Conservation (phyloP, 106 monocot genomes). For the Dendrobium catenatum region DNA sequence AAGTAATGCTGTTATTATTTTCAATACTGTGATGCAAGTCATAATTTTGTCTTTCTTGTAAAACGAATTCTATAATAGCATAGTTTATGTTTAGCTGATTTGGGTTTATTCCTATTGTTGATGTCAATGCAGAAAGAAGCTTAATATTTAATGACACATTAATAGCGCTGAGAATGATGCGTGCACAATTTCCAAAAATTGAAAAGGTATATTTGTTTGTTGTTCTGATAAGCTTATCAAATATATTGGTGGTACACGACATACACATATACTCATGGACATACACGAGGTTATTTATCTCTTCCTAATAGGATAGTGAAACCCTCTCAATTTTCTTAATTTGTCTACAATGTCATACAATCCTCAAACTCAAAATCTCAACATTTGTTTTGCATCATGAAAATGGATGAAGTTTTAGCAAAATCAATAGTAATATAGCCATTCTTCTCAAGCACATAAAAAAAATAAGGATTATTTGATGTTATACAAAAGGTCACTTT, state of each 20-base stretch:
- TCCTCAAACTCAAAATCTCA: too few species aligned
- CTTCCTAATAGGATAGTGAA: neutral
- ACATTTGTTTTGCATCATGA: neutral
- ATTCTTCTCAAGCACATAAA: neutral
- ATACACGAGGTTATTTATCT: neutral
- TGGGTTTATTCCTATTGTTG: neutral
- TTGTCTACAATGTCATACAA: neutral
- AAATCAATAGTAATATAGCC: neutral
- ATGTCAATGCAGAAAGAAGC: conserved; percentile 39
- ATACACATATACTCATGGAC: too few species aligned
- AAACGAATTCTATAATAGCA: neutral
- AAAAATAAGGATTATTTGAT: neutral
- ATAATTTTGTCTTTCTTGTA: neutral
- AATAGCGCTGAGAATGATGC: conserved; percentile 83
- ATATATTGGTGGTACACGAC: neutral
- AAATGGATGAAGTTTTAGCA: neutral
- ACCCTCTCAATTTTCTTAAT: neutral
- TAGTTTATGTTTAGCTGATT: neutral
- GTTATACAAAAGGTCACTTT: neutral
- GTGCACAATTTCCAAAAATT: conserved; percentile 62
- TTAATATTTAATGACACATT: conserved; percentile 63
- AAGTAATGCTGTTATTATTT: neutral
- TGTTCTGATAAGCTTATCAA: neutral
- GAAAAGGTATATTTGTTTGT: conserved; percentile 38
- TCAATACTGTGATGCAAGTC: neutral